Evolutionary conservation across 768 basidiomycete genomes (phyloP).

Genomic region (Cytidiella melzeri): DNA sequence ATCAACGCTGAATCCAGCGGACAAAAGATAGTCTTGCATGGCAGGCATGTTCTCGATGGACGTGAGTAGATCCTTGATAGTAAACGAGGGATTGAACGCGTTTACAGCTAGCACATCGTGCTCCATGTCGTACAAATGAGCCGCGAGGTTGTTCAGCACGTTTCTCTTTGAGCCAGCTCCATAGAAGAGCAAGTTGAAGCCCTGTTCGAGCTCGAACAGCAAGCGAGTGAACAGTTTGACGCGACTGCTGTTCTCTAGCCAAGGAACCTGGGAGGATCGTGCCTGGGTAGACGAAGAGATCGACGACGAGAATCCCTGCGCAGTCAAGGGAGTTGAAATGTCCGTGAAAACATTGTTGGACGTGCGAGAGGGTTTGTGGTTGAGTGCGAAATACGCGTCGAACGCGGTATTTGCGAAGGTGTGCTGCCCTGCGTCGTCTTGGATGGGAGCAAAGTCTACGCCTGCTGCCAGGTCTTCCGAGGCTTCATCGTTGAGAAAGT

Average conservation of each 20-base stretch:
- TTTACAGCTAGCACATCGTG: slow-evolving; percentile 62
- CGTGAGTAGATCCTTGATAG: slow-evolving; percentile 46
- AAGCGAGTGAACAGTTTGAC: slow-evolving; percentile 50
- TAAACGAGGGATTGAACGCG: slow-evolving; percentile 65
- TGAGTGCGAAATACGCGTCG: slow-evolving; percentile 78
- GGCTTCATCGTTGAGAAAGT: neutral
- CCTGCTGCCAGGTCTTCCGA: neutral
- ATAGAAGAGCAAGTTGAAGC: slow-evolving; percentile 85
- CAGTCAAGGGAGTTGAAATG: slow-evolving; percentile 62
- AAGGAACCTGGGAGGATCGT: slow-evolving; percentile 27
- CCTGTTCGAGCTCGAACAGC: slow-evolving; percentile 65
- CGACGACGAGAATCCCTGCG: slow-evolving; percentile 48
- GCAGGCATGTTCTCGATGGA: slow-evolving; percentile 46
- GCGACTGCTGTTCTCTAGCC: slow-evolving; percentile 21
- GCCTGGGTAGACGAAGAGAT: slow-evolving; percentile 26
- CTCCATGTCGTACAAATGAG: neutral
- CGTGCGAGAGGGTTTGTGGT: slow-evolving; percentile 59
- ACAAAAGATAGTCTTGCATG: slow-evolving; percentile 28
- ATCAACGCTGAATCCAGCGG: slow-evolving; percentile 6
- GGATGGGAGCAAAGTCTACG: neutral
- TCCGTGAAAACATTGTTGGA: slow-evolving; percentile 76
- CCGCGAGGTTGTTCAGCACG: slow-evolving; percentile 70
- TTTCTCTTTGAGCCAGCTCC: slow-evolving; percentile 85
- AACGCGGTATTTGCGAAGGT: slow-evolving; percentile 44
- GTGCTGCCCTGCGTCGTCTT: neutral